phyloP scores from a whole-genome alignment of 192 early-diverging fungal species.

The Coemansia sp. region DNA sequence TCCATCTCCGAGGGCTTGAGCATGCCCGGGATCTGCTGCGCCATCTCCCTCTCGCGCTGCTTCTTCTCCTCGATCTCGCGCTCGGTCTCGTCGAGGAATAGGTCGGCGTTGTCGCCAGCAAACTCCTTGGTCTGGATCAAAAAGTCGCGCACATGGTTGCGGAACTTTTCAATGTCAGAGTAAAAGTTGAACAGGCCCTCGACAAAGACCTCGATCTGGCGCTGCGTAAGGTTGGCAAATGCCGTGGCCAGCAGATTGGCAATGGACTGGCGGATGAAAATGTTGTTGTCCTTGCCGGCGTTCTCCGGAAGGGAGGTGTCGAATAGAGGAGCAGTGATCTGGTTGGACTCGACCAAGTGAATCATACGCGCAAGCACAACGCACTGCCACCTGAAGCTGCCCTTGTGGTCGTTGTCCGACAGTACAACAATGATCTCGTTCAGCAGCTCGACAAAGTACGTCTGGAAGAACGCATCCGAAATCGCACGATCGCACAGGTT shows the following conservation, averaged over 20 bases:
- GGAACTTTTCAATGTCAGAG: slow-evolving; percentile 82
- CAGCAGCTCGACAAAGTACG: slow-evolving; percentile 86
- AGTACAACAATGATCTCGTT: slow-evolving; percentile 97
- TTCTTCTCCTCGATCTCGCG: slow-evolving; percentile 72
- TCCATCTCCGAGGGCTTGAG: slow-evolving; percentile 87
- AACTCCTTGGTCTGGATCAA: slow-evolving; percentile 93
- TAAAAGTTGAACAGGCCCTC: slow-evolving; percentile 82
- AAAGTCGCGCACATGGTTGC: slow-evolving; percentile 93
- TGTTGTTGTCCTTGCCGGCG: slow-evolving; percentile 73
- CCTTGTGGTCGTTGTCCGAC: slow-evolving; percentile 96
- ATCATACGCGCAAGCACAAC: slow-evolving; percentile 90
- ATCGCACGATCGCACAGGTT: slow-evolving; percentile 66
- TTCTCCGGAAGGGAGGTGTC: slow-evolving; percentile 69
- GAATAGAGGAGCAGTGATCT: slow-evolving; percentile 85
- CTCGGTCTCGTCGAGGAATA: slow-evolving; percentile 91
- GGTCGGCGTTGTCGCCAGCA: slow-evolving; percentile 77
- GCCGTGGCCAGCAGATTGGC: slow-evolving; percentile 78
- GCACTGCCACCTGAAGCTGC: slow-evolving; percentile 92
- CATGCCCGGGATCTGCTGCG: slow-evolving; percentile 91
- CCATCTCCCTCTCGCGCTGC: slow-evolving; percentile 77
- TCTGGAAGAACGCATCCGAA: slow-evolving; percentile 86
- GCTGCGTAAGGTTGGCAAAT: slow-evolving; percentile 87
- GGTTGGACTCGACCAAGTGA: slow-evolving; percentile 75
- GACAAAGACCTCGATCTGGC: slow-evolving; percentile 85
- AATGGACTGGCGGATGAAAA: slow-evolving; percentile 83